phyloP scores from a whole-genome alignment of 2,329 filamentous ascomycete genomes.

The Aureobasidium sp. region DNA sequence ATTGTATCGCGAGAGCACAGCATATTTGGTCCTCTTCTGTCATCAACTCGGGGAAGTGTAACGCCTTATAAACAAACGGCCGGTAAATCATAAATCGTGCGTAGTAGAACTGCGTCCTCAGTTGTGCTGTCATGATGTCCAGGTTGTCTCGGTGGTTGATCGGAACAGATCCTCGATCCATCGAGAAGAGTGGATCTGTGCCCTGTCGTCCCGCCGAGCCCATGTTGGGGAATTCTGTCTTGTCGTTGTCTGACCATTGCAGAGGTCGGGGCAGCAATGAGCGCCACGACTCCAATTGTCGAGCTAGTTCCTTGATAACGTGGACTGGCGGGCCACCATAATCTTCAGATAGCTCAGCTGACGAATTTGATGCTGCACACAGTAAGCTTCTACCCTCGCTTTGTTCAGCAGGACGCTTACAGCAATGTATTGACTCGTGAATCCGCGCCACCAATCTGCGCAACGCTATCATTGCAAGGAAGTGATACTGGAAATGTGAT shows the following conservation, averaged over 20 bases:
- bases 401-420: conserved; percentile 30
- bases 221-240: conserved; percentile 32
- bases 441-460: conserved; percentile 45
- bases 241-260: conserved; percentile 49
- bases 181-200: conserved; percentile 35
- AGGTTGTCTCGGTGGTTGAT: conserved; percentile 43
- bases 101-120: conserved; percentile 52
- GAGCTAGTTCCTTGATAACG: conserved; percentile 43
- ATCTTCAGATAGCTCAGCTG: conserved; percentile 24
- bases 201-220: conserved; percentile 19
- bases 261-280: conserved; percentile 45
- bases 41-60: conserved; percentile 48
- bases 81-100: conserved; percentile 49
- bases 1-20: conserved; percentile 48
- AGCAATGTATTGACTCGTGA: conserved; percentile 42
- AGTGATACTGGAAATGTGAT: conserved; percentile 50
- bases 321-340: conserved; percentile 31
- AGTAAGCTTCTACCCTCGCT: not conserved
- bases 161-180: conserved; percentile 37
- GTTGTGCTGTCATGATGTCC: conserved; percentile 48
- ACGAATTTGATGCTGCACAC: conserved; percentile 16
- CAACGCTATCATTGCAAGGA: conserved; percentile 51
- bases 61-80: conserved; percentile 51
- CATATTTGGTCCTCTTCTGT: conserved; percentile 46
- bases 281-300: conserved; percentile 51